Conservation (phyloP, 1,284 basidiomycete species). For the Pisolithus thermaeus region DNA sequence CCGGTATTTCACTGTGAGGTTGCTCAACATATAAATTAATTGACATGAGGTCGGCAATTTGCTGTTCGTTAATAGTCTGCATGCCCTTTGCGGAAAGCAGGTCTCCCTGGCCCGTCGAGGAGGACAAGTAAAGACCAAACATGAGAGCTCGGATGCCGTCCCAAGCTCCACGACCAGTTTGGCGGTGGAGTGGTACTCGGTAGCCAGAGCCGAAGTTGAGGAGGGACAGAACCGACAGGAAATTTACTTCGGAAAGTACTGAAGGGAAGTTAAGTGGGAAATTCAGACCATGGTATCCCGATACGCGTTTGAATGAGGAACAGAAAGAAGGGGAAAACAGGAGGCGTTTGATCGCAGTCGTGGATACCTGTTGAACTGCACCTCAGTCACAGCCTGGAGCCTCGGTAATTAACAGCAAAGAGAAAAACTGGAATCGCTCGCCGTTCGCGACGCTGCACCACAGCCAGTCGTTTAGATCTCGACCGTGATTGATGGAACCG, state of each 20-base stretch:
- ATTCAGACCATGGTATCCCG: constrained; percentile 57
- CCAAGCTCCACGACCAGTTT: constrained; percentile 72
- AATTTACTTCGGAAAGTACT: constrained; percentile 63
- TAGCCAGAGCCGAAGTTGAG: constrained; percentile 81
- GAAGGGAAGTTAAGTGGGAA: constrained; percentile 75
- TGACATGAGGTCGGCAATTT: constrained; percentile 69
- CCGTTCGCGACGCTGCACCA: neutral
- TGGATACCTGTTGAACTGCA: constrained; percentile 43
- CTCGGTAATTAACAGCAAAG: neutral
- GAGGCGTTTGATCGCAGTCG: constrained; percentile 52
- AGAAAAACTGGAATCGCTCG: neutral
- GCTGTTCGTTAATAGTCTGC: constrained; percentile 41
- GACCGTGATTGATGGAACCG: neutral
- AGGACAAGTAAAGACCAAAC: constrained; percentile 66
- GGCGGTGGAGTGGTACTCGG: constrained; percentile 60
- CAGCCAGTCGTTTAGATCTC: neutral
- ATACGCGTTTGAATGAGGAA: constrained; percentile 56
- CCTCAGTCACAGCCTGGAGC: constrained; percentile 10
- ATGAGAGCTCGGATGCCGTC: constrained; percentile 71
- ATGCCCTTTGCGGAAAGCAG: constrained; percentile 67
- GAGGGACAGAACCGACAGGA: constrained; percentile 65
- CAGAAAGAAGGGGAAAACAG: constrained; percentile 61
- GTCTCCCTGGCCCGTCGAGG: constrained; percentile 49
- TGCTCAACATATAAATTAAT: constrained; percentile 66
- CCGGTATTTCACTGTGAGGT: constrained; percentile 64